A percentile compares a stretch with the other conserved stretches of the same genome.
These are phyloP conservation scores for Monosporascus sp. DNA, from an alignment of 2,329 filamentous ascomycete species.

Conservation along the genomic window DNA sequence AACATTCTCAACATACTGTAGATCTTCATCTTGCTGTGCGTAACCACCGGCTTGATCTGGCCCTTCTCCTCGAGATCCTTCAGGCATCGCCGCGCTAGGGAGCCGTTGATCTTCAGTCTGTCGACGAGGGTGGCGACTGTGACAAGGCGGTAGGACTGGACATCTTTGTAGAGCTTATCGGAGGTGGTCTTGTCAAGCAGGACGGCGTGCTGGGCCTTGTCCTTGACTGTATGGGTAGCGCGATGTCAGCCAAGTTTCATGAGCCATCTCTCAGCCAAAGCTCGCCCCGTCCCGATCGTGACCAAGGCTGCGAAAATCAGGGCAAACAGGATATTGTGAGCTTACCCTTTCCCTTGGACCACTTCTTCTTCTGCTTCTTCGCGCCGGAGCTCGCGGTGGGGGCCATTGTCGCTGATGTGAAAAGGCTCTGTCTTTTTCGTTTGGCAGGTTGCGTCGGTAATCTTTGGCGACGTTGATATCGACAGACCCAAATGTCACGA, in stretches of 20 bases:
- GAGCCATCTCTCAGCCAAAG: neutral
- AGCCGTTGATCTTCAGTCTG: slow-evolving; percentile 99
- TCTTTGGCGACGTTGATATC: slow-evolving; percentile 13
- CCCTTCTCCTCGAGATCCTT: slow-evolving; percentile 96
- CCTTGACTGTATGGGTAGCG: slow-evolving; percentile 67
- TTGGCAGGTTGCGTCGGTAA: slow-evolving; percentile 19
- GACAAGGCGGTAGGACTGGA: slow-evolving; percentile 99
- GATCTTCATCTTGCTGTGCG: slow-evolving; percentile 96
- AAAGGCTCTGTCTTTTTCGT: slow-evolving; percentile 29
- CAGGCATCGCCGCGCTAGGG: slow-evolving; percentile 83
- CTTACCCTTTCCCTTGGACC: slow-evolving; percentile 68
- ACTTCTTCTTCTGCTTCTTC: slow-evolving; percentile 83
- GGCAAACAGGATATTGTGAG: slow-evolving; percentile 11
- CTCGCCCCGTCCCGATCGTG: neutral
- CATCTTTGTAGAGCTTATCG: slow-evolving; percentile 99
- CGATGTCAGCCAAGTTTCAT: slow-evolving; percentile 13
- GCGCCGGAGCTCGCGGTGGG: slow-evolving; percentile 51
- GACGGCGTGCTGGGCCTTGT: slow-evolving; percentile 99
- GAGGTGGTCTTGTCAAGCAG: slow-evolving; percentile 96
- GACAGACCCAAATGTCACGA: neutral
- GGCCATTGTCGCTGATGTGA: slow-evolving; percentile 30
- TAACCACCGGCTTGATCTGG: slow-evolving; percentile 95
- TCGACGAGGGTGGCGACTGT: slow-evolving; percentile 98
- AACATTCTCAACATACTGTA: slow-evolving; percentile 61
- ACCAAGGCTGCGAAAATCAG: neutral